phyloP scores from a whole-genome alignment of 371 early-diverging fungal species.

The Capillidium heterosporum region DNA sequence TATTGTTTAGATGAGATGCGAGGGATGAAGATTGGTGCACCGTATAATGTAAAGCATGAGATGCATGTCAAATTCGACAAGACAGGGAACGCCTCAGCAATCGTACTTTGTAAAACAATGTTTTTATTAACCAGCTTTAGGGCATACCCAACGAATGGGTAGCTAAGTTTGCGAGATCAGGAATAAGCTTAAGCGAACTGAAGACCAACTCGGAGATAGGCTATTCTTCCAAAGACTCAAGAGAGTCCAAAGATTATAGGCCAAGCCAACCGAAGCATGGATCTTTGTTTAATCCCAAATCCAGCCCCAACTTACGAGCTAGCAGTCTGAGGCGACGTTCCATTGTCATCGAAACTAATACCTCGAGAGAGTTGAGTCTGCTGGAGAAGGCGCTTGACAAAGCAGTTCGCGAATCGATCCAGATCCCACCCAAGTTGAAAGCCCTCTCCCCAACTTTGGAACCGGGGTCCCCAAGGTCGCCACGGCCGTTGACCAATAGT shows the following conservation, averaged over 20 bases:
- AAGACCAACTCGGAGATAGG: no score
- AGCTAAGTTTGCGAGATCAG: constrained; percentile 26
- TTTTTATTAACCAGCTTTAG: no score
- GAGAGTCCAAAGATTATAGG: no score
- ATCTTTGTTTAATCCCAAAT: neutral
- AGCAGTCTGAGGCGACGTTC: no score
- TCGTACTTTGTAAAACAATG: no score
- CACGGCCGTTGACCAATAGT: neutral
- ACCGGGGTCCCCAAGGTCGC: neutral
- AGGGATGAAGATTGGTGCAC: constrained; percentile 22
- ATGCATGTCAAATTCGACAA: constrained; percentile 37
- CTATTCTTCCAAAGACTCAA: no score
- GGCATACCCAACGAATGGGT: constrained; percentile 37
- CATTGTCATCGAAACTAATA: neutral
- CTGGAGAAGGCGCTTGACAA: neutral
- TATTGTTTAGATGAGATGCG: neutral
- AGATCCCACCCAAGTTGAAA: neutral
- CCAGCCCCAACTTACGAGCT: no score
- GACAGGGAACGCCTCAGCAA: no score
- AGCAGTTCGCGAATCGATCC: neutral
- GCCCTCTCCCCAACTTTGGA: neutral
- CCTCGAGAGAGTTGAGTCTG: neutral
- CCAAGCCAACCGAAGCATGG: constrained; percentile 12
- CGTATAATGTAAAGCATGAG: constrained; percentile 39
- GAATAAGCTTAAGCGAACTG: constrained; percentile 31